Evolutionary conservation across 2,329 filamentous ascomycete species (phyloP).

Genomic region (Fusarium algeriense): DNA sequence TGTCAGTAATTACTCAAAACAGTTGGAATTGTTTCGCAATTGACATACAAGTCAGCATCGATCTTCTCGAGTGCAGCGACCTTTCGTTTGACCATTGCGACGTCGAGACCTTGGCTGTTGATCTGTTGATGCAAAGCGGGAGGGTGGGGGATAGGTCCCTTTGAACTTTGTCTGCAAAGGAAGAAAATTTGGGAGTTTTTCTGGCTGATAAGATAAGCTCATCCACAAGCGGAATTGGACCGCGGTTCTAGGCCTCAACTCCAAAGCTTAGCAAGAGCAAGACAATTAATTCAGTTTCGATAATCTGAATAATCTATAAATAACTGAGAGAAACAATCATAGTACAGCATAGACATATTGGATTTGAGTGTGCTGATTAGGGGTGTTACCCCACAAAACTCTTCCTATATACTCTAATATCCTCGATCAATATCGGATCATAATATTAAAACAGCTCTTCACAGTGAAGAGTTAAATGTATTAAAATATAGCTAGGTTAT

Average conservation of each 20-base stretch:
- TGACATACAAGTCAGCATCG: constrained; percentile 82
- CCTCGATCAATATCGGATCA: not conserved
- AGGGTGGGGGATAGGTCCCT: constrained; percentile 27
- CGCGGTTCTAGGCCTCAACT: constrained; percentile 12
- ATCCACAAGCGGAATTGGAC: constrained; percentile 28
- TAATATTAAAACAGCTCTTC: not conserved
- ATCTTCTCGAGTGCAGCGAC: constrained; percentile 94
- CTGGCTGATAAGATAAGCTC: constrained; percentile 38
- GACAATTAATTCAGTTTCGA: too few species aligned
- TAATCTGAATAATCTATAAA: accelerated
- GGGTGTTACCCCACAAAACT: too few species aligned
- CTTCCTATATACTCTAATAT: not conserved
- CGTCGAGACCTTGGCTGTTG: constrained; percentile 2
- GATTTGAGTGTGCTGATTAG: too few species aligned
- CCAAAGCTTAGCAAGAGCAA: not conserved
- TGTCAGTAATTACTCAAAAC: constrained; percentile 44
- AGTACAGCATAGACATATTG: accelerated
- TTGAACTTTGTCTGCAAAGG: constrained; percentile 4
- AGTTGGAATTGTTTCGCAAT: not conserved
- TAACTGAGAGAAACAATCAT: not conserved
- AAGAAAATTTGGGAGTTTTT: constrained; percentile 43
- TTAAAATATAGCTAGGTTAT: not conserved
- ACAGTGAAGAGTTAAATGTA: not conserved
- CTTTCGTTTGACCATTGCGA: constrained; percentile 84
- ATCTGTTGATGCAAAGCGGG: constrained; percentile 22